Base-by-base conservation (phyloP, 2,329 filamentous ascomycete species). In the Gremmenia infestans region DNA sequence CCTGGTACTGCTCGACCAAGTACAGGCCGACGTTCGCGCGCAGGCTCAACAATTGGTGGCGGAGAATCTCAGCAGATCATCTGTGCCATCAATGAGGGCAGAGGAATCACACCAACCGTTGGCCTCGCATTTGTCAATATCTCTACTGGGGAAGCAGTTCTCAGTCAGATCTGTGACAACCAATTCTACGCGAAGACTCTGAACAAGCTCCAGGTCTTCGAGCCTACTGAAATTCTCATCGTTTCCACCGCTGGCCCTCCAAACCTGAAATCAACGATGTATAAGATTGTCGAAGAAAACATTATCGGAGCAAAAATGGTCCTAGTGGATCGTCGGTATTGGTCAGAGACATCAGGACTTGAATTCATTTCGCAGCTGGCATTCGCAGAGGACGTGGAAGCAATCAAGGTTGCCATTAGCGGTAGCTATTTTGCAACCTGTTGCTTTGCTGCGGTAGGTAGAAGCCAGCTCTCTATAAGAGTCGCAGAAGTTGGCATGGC, bases 161-260 rank as follows among this genome's bases (percentile, higher is more conserved):
- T 97, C 40, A 95, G 90, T 67, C 91, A 97, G 67, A 93, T 97
- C 61, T 91, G 88, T 67, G 93, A 97, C 71, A 95, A 87, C 55
- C 91, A 96, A 69, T 95, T 91, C 36, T 97, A 96, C 69, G 86
- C 91, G 55, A 87, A 86, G 67, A 96, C 91, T 0, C 78, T 96
- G 32, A 89, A 96, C 71, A 96, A 97, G 69, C 79, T 97, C 36
- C 82, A 83, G 52, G 84, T 96, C 23, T 88, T 90, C 64, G 82
- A 87, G 23, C 92, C 93, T 0, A 88, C 86, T 2, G 84, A 87
- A 60, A 88, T 97, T 50, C 74, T 97, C 1, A 86, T 96, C 63
- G 85, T 91, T 67, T 81, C 81, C 4, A 87, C 87, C 2, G 81
- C 85, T n/a, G 83, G 78, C 25, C 74, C 77, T 2, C 81, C 86